Conservation (phyloP, 768 basidiomycete genomes). For the Boletus barrowsii region DNA sequence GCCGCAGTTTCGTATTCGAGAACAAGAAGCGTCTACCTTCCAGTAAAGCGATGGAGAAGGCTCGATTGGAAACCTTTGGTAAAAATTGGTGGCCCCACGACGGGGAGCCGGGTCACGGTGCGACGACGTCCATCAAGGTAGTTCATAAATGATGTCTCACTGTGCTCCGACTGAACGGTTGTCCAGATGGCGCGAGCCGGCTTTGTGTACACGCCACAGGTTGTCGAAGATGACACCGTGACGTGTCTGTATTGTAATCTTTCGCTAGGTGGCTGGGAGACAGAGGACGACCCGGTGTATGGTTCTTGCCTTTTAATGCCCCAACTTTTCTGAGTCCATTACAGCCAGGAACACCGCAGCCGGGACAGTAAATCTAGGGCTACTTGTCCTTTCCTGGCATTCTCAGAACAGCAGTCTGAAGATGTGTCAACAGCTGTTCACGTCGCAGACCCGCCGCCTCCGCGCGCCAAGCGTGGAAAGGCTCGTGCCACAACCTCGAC, state of each 20-base stretch:
- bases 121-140: conserved; percentile 72
- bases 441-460: conserved; percentile 11
- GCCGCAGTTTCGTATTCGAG: conserved; percentile 52
- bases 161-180: conserved; percentile 1
- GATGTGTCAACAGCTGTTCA: conserved; percentile 18
- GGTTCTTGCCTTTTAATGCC: conserved; percentile 22
- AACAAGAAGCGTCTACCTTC: conserved; percentile 64
- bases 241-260: conserved; percentile 84
- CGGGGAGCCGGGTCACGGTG: conserved; percentile 47
- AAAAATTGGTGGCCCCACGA: conserved; percentile 82
- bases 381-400: conserved; percentile 43
- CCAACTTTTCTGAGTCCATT: conserved; percentile 3
- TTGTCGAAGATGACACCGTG: conserved; percentile 70
- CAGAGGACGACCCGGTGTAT: conserved; percentile 83
- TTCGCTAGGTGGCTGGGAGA: conserved; percentile 83
- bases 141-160: background rate
- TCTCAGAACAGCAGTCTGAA: conserved; percentile 19
- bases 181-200: conserved; percentile 80
- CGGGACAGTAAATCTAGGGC: conserved; percentile 50
- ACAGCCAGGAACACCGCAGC: conserved; percentile 72
- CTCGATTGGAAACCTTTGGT: conserved; percentile 66
- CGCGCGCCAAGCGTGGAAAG: conserved; percentile 18
- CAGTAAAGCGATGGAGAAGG: conserved; percentile 67
- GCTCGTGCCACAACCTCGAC: conserved; percentile 23
- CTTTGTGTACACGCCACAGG: conserved; percentile 75